Base-by-base conservation (phyloP, 768 basidiomycete species). In the Rhizopogon rudus region DNA sequence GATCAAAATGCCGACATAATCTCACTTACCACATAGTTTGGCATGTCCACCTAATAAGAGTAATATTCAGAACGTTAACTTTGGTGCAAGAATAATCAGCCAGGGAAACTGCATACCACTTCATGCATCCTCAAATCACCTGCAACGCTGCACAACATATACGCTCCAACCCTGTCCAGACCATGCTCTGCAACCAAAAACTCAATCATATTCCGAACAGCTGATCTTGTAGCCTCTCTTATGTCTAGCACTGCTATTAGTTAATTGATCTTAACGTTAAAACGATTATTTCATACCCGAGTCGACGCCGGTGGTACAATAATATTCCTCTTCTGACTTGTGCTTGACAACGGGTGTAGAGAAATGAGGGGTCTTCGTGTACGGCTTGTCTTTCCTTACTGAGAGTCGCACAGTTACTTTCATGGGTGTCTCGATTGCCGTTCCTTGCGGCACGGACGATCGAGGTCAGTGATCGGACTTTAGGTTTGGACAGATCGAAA, bases 371-470 rank as follows among this genome's bases (percentile, higher is more conserved):
- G 82, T 81, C 61, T 74, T 78, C 14, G 79, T 81, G 66, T 81
- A 82, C 1, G 81, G 69, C 39, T 77, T 77, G 62, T 84, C 78
- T 61, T 81, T 84, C 31, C 76, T 63, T 6, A 84, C 81, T 0
- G 80, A 83, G 42, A 85, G 68, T 22, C 81, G 79, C 9, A 83
- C 79, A 0, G 67, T 69, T 6, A 80, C 79, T 17, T 75, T 77
- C 71, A 84, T 83, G 2, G 83, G 77, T 6, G 84, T 84, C 63
- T 84, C 84, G 46, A 85, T 84, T 2, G 84, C 84, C 6, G 81
- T 81, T 25, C 84, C 84, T 82, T 82, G 22, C 20, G 12, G 20
- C 5, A 53, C 12, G 12, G 20, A 2, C 4, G 35, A 49, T 49
- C 48, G 48, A 37, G 33, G 48, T 49, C 33, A 49, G 35, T 35